Base-by-base conservation (phyloP, 2,329 filamentous ascomycete genomes). In the Shiraia sp. region DNA sequence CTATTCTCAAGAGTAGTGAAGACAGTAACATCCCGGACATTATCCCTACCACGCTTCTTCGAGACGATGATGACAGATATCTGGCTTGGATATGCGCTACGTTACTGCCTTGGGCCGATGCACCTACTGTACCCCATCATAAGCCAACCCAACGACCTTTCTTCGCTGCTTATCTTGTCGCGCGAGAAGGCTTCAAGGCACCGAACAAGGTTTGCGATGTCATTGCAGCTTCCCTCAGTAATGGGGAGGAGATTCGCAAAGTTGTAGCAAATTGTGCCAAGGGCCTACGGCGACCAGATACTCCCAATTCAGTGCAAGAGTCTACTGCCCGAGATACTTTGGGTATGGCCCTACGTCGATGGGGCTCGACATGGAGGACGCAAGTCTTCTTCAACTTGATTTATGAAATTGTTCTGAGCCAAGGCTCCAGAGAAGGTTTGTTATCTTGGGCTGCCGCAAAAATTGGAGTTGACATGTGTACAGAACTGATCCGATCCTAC, bases 81-180 rank as follows among this genome's bases (percentile, higher is more conserved):
- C 74, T 86, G 31, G 80, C 86, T 6, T 96, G 91, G 90, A 74
- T 87, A 13, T 76, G 95, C 14, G 82, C 85, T 2, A 84, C 89
- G 4, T 68, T 95, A 16, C 78, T 82, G 10, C 91, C 91, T 0
- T 96, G 89, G 84, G 72, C 75, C 63, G 82, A 73, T 61, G 74
- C 72, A 42, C 76, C 62, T 6, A 59, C 61, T 47, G 62, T 46
- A 65, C 73, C 79, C 3, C 77, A 79, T 14, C 81, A 85, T 1
- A 69, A 69, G 37, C 54, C 56, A n/a, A 36, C 49, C 5, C 60
- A 58, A 28, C 43, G 54, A 16, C 60, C 65, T 7, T 57, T 55
- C 22, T 63, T 63, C 30, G 75, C 83, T 13, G 79, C 84, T 3
- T 79, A 79, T 3, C 73, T 81, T 22, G 85, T 87, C 4, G 85